Evolutionary conservation across 192 early-diverging fungal genomes (phyloP), one percentile per base, ranked within the genome.

Genomic region (Backusella westeae): DNA sequence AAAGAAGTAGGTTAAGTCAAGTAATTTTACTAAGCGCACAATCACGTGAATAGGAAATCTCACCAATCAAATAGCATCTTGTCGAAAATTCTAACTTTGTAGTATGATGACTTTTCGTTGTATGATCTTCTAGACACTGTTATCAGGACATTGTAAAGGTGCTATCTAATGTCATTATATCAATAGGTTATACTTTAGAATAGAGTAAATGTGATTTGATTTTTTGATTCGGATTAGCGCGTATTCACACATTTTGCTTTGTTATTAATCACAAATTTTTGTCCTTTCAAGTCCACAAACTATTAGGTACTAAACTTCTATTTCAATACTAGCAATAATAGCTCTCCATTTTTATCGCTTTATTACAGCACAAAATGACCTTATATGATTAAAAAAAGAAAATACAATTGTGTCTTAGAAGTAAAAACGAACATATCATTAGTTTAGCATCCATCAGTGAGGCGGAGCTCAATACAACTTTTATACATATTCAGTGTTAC

Each of bases 1-100:
- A 39, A 39, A 39, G 0, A 39, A 39, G 7, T 12, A 10, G 0
- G 3, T 0, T 10, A 12, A 39, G 3, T 1, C 0, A 39, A 39
- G 10, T 0, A 10, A 3, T 12, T 2, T 12, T 12, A 12, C 38
- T 39, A 39, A 0, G 38, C 38, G 38, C 38, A 39, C 38, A 0
- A 39, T 12, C 9, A 39, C 38, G 10, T 39, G 9, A 12, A 39
- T 12, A 10, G 12, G 10, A 39, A 39, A 39, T 3, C 38, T 12
- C 1, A 3, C 38, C 38, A 39, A 39, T 10, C 10, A 12, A 0
- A 39, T 39, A 10, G 1, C 3, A 0, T 3, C 38, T 3, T 39
- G 38, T 10, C 8, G 0, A 10, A 39, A 12, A 10, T 0, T 39
- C 38, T 10, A 39, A 39, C 1, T 0, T 39, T 2, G 3, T 39